Conservation (phyloP, 306 rosid genomes). For the Sophora flavescens region DNA sequence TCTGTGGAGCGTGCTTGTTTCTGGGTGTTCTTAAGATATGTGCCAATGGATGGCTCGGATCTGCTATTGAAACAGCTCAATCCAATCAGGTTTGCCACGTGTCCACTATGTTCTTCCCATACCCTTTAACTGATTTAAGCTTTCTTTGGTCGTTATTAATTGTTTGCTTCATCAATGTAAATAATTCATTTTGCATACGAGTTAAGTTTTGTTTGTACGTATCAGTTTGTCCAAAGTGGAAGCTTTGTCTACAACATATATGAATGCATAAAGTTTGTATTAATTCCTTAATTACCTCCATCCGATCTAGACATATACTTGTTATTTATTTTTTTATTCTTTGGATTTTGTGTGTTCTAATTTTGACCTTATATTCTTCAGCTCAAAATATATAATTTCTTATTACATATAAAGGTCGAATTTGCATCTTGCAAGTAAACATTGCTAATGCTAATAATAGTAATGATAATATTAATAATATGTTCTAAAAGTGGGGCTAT, state of each 20-base stretch:
- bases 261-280: no score
- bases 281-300: not conserved
- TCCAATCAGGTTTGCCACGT: constrained; percentile 59
- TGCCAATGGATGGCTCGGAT: constrained; percentile 98
- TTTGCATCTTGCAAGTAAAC: constrained; percentile 13
- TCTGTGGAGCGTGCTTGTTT: constrained; percentile 88
- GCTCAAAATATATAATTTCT: not conserved
- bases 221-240: constrained; percentile 32
- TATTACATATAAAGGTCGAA: constrained; percentile 8
- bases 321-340: not conserved
- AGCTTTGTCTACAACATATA: not conserved
- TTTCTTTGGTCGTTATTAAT: no score
- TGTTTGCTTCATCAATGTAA: not conserved
- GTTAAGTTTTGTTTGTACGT: not conserved
- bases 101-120: not conserved
- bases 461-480: not conserved
- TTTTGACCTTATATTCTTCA: not conserved
- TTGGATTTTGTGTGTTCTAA: constrained; percentile 2
- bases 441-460: constrained; percentile 1
- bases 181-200: constrained; percentile 5
- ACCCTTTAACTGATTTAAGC: no score
- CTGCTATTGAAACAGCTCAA: constrained; percentile 71
- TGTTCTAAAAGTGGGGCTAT: constrained; percentile 17
- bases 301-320: constrained; percentile 35
- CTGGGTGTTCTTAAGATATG: constrained; percentile 90